phyloP scores from a whole-genome alignment of 768 basidiomycete genomes.

The Russula sp. region DNA sequence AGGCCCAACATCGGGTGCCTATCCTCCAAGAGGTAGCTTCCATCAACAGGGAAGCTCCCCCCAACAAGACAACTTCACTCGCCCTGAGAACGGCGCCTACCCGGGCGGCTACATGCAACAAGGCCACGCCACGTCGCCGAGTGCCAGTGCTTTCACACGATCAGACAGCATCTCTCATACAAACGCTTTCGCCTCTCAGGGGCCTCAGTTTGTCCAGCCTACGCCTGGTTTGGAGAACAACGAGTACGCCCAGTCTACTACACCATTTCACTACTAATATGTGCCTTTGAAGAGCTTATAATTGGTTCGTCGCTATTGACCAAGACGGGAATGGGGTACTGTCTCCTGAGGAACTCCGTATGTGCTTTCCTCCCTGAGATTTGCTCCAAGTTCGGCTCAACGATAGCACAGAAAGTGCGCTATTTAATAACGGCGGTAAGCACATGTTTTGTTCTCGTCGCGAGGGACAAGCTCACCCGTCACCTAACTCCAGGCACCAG shows the following conservation, averaged over 20 bases:
- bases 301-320: constrained; percentile 8
- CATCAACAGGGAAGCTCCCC: neutral
- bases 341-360: constrained; percentile 7
- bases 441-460: neutral
- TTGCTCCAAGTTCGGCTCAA: neutral
- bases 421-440: constrained; percentile 1
- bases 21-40: neutral
- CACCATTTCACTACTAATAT: neutral
- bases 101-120: neutral
- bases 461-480: neutral
- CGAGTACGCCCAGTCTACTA: neutral
- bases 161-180: neutral
- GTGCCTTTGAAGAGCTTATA: neutral
- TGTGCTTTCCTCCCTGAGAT: neutral
- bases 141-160: neutral
- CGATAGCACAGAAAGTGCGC: neutral
- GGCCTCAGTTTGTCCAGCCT: too few species aligned
- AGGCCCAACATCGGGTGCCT: neutral
- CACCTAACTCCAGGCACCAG: neutral
- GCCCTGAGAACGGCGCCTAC: neutral
- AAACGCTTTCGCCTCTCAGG: neutral
- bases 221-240: neutral
- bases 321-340: constrained; percentile 4
- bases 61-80: neutral
- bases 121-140: neutral